Base-by-base conservation (phyloP, 2,329 filamentous ascomycete species). In the Microcyclosporella mali region DNA sequence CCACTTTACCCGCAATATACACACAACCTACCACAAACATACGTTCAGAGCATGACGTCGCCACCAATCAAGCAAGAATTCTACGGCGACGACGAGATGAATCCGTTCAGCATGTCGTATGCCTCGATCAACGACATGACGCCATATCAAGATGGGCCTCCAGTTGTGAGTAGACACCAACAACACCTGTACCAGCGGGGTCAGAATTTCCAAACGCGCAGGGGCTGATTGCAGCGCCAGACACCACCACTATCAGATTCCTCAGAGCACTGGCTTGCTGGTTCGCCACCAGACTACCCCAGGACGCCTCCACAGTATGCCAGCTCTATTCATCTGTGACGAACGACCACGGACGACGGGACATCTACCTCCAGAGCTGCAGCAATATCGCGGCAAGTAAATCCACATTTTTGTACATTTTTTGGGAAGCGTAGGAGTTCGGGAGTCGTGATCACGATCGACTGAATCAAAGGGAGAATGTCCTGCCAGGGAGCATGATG, bases 231-330 rank as follows among this genome's bases (percentile, higher is more conserved):
- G 35, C 40, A 43, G 43, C 29, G 36, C 46, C 69, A 88, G 84
- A 88, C 84, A 65, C 84, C 84, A 68, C 81, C 84, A 60, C 77
- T 88, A 56, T 84, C 82, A 58, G 82, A 84, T 62, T 83, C 80
- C 19, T 85, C 51, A 64, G 81, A 85, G 57, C 77, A 80, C 62
- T 85, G 81, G 40, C 53, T 55, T 31, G 57, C 61, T n/a, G 62
- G 58, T 40, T 70, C 67, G 37, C 67, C 68, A 25, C 57, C 66
- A 40, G 69, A 71, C 45, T 63, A 64, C 33, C 57, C 57, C 12
- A 77, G 77, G 33, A 87, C 84, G 40, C 84, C 81, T 86, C 77
- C 81, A 82, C 25, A 75, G 74, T 35, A 85, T 82, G 33, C 83
- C 83, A 33, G 74, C 73, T 55, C 66, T 76, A 27, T 43, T 52